These are phyloP conservation scores for Sporothrix euskadiensis DNA, from an alignment of 2,329 filamentous ascomycete genomes.

Conservation along the genomic window DNA sequence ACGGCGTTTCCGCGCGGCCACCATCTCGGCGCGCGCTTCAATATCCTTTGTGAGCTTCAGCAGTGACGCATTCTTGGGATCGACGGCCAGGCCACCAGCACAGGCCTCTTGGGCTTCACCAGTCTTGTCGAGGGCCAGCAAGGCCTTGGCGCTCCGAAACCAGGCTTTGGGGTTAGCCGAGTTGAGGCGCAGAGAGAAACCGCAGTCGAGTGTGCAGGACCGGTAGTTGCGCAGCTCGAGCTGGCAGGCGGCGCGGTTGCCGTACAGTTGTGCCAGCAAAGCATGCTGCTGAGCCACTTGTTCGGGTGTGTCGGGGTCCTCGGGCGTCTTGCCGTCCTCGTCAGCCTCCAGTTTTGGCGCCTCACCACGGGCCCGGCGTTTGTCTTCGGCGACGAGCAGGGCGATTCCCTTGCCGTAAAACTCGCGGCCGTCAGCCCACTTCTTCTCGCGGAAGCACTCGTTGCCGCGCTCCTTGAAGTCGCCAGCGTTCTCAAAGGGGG, in stretches of 20 bases:
- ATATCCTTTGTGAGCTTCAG: constrained; percentile 57
- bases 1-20: constrained; percentile 53
- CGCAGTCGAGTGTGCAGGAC: constrained; percentile 81
- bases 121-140: constrained; percentile 76
- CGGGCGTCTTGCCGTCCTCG: constrained; percentile 29
- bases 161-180: constrained; percentile 82
- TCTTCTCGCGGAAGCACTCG: constrained; percentile 72
- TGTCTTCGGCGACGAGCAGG: constrained; percentile 66
- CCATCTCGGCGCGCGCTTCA: constrained; percentile 57
- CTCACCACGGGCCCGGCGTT: constrained; percentile 49
- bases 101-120: constrained; percentile 80
- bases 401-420: constrained; percentile 87
- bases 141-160: constrained; percentile 78
- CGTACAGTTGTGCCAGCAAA: constrained; percentile 73
- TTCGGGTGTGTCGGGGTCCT: constrained; percentile 55
- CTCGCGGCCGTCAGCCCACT: constrained; percentile 81
- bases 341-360: constrained; percentile 25
- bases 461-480: constrained; percentile 94
- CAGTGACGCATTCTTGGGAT: constrained; percentile 68
- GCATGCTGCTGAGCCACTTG: constrained; percentile 61
- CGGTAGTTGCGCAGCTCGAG: constrained; percentile 87
- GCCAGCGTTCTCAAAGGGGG: constrained; percentile 74
- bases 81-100: constrained; percentile 70
- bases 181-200: constrained; percentile 75
- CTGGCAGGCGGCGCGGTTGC: constrained; percentile 88